Base-by-base conservation (phyloP, 108 stramenopile genomes). In the Cyclotella kingstonii region DNA sequence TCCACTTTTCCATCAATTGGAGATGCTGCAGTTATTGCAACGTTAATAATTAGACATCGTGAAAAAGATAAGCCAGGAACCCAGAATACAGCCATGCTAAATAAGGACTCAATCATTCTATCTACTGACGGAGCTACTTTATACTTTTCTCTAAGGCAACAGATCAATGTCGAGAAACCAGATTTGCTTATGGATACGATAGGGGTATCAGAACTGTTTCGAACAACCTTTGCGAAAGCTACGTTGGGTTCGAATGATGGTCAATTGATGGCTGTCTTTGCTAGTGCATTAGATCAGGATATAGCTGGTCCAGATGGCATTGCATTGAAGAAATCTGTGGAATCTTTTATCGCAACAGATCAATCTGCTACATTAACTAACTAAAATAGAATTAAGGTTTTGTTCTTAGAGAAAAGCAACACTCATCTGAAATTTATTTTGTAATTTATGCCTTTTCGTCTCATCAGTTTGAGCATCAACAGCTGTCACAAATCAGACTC, bases 81-180 rank as follows among this genome's bases (percentile, higher is more conserved):
- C 21, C 54, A 62, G 15, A 77, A 72, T 15, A 46, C 76, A 0
- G 69, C 68, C 45, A 55, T 82, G 0, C 53, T 86, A 12, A 48
- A 65, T 41, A 63, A 65, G 5, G 60, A 68, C 19, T 73, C 69
- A 9, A 74, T 83, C 4, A 23, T 29, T 3, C 49, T 86, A 21
- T 79, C 84, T n/a, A 47, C 68, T 2, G 84, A 87, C 68, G 83
- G 83, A 0, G 81, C 75, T 45, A 77, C 77, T 22, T 44, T 93
- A 39, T 51, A 50, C 9, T 93, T 89, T 53, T 47, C 63, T 23
- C 51, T 89, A 23, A 68, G 57, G 45, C 83, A 86, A 10, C 74
- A 89, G 60, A 93, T 93, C 47, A 86, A 87, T 33, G 91, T 93
- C 0, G 83, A 93, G 68, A 86, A 89, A 59, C 91, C 91, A 33